A percentile compares a stretch with the other conserved stretches of the same genome.
Evolutionary conservation across 805 yeast genomes (phyloP).

Genomic region (Candida sphagnicola): DNA sequence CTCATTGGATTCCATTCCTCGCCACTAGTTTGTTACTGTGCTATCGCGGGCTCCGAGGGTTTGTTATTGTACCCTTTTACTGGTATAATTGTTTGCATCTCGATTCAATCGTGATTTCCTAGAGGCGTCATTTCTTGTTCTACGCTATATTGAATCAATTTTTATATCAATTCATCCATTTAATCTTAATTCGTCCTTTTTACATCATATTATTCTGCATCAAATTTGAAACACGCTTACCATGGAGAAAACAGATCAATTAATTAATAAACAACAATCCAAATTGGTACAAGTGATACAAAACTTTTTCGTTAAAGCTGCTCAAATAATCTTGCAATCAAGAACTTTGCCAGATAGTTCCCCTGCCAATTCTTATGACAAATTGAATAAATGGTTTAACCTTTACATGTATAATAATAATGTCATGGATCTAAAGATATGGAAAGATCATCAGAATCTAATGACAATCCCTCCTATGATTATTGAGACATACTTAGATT

Average conservation of each 20-base stretch:
- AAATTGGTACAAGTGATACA: slow-evolving; percentile 45
- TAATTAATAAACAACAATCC: slow-evolving; percentile 23
- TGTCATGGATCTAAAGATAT: slow-evolving; percentile 48
- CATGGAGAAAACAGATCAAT: slow-evolving; percentile 12
- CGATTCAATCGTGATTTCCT: too few relatives aligned
- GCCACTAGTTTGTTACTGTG: too few relatives aligned
- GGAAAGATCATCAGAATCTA: slow-evolving; percentile 42
- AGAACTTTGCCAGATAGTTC: slow-evolving; percentile 27
- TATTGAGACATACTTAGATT: slow-evolving; percentile 75
- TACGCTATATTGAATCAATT: too few relatives aligned
- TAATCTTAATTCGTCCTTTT: not conserved
- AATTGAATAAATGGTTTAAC: slow-evolving; percentile 62
- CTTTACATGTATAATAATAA: slow-evolving; percentile 39
- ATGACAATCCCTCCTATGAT: slow-evolving; percentile 67
- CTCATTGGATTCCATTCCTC: too few relatives aligned
- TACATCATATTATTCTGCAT: not conserved
- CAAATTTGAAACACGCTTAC: too few relatives aligned
- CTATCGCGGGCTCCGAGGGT: too few relatives aligned
- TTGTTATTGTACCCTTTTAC: too few relatives aligned
- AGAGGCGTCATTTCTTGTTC: too few relatives aligned
- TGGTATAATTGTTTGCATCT: too few relatives aligned
- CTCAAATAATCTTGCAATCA: slow-evolving; percentile 52
- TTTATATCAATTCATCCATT: not conserved
- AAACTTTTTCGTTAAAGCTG: slow-evolving; percentile 63
- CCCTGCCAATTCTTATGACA: slow-evolving; percentile 14